Conservation (phyloP, 176 grass and related monocot genomes). For the Panicum miliaceum region DNA sequence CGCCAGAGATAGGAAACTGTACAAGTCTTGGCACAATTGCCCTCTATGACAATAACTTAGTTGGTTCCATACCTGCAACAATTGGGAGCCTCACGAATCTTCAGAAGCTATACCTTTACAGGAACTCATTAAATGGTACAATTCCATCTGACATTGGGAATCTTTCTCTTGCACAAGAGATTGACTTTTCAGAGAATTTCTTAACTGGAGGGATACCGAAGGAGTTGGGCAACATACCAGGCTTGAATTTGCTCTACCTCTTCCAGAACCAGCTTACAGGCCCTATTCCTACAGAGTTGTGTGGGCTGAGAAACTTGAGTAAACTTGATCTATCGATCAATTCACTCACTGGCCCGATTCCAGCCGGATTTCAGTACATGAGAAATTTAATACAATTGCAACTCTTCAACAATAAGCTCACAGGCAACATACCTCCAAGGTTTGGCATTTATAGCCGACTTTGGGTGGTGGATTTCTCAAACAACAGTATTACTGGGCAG, state of each 20-base stretch:
- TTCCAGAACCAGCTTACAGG: slow-evolving; percentile 94
- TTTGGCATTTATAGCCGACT: slow-evolving; percentile 83
- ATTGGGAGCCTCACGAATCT: slow-evolving; percentile 74
- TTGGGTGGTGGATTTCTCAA: slow-evolving; percentile 98
- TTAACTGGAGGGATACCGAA: slow-evolving; percentile 83
- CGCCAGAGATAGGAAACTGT: slow-evolving; percentile 86
- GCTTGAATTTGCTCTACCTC: slow-evolving; percentile 75
- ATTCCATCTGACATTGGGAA: slow-evolving; percentile 82
- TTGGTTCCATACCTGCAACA: slow-evolving; percentile 71
- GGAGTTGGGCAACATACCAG: slow-evolving; percentile 72
- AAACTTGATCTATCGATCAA: slow-evolving; percentile 99
- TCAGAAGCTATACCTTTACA: slow-evolving; percentile 80
- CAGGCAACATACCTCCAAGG: slow-evolving; percentile 78
- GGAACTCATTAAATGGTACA: slow-evolving; percentile 83
- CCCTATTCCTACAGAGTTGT: slow-evolving; percentile 71
- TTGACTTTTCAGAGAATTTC: slow-evolving; percentile 96
- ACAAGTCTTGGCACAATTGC: slow-evolving; percentile 67
- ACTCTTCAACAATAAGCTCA: slow-evolving; percentile 85
- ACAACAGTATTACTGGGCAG: slow-evolving; percentile 82
- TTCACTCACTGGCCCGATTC: slow-evolving; percentile 77
- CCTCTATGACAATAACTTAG: slow-evolving; percentile 82
- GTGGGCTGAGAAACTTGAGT: slow-evolving; percentile 71
- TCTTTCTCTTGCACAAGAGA: slow-evolving; percentile 63
- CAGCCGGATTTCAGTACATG: slow-evolving; percentile 82
- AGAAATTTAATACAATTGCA: slow-evolving; percentile 77